Evolutionary conservation across 257 asterid species (phyloP), one percentile per base, ranked within the genome.

Genomic region (Anisodus tanguticus): DNA sequence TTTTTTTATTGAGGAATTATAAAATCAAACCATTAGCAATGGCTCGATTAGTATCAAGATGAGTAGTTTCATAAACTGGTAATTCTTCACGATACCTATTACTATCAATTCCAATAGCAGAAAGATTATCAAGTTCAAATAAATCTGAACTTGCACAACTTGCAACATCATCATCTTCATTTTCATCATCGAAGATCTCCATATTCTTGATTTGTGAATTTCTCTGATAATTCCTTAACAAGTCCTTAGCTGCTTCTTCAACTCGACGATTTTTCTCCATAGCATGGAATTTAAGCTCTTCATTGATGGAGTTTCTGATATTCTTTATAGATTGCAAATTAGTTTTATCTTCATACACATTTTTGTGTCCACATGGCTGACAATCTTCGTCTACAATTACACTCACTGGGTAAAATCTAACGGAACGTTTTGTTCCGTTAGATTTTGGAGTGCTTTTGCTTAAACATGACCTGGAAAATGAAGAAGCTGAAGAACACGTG

Each of bases 91-190:
- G 76, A 77, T 93, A 94, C 91, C 92, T 91, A 71, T 71, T 71
- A 45, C 92, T 91, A 83, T 93, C 93, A 89, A 91, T 94, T 26
- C 98, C 97, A 83, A 95, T 91, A 62, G 94, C 90, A 0, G 94
- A 92, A 22, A 95, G 94, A 86, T 93, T 91, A 86, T 95, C 97
- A 69, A 95, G 85, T 70, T 95, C 98, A 82, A 95, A 95, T 82
- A 95, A 90, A 89, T 95, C 98, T 7, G 98, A 95, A 70, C 98
- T 95, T 1, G 97, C 95, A 41, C 81, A 93, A 45, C 98, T 95
- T 9, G 93, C 97, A 0, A 87, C 92, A 63, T 89, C 95, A 39
- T 94, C 97, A 0, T 88, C 93, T 0, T 91, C 89, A 0, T 93
- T 94, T 0, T 90, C 83, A 9, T 86, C 64, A 51, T 86, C 89